Conservation (phyloP, 2,329 filamentous ascomycete species). For the Fusarium penzigii region DNA sequence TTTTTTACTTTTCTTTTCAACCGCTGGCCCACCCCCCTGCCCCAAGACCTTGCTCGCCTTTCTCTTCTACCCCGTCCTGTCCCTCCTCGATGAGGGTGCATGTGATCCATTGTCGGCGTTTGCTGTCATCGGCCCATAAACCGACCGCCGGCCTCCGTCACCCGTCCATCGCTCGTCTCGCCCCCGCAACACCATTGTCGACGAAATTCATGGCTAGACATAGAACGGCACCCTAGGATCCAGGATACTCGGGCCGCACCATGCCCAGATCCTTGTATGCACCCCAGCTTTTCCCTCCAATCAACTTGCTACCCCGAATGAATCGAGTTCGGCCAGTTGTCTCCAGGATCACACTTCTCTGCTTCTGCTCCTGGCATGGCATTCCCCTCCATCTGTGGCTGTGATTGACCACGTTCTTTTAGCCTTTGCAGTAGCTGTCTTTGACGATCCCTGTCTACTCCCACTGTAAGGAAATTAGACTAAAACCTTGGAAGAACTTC, state of each 20-base stretch:
- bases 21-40: constrained; percentile 5
- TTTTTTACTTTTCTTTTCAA: not conserved
- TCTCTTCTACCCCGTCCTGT: not conserved
- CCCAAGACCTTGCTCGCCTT: not conserved
- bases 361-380: not conserved
- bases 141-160: constrained; percentile 13
- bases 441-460: not conserved
- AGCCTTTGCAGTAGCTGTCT: not conserved
- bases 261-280: constrained; percentile 21
- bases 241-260: constrained; percentile 30
- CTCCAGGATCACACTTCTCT: constrained; percentile 14
- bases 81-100: constrained; percentile 1
- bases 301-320: constrained; percentile 2
- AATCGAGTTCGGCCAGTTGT: constrained; percentile 15
- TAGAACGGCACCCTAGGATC: constrained; percentile 19
- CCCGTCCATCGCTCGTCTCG: not conserved
- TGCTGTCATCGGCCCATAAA: constrained; percentile 15
- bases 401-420: not conserved
- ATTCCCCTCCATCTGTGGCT: not conserved
- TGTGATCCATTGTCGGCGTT: constrained; percentile 23
- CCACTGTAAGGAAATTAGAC: too few relatives aligned
- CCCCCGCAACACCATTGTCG: not conserved
- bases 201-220: not conserved
- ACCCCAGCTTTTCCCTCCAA: constrained; percentile 29
- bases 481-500: too few relatives aligned